These are phyloP conservation scores for Sugiyamaella neomexicana DNA, from an alignment of 1,139 yeast genomes.

Conservation along the genomic window DNA sequence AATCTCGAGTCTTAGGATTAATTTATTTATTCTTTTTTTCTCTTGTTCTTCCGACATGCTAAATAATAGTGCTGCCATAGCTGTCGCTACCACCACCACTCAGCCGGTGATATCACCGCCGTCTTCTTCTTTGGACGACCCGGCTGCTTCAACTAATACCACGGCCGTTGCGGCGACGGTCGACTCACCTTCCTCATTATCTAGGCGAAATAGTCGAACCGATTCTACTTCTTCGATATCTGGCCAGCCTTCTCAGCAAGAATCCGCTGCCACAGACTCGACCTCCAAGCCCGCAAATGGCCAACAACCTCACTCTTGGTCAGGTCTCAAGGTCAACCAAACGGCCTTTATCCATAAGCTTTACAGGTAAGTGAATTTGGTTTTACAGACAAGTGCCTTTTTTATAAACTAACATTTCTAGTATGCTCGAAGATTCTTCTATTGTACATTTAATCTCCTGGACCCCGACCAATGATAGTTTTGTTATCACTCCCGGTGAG, in stretches of 20 bases:
- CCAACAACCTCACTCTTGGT: constrained; percentile 18
- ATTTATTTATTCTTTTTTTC: too few species aligned
- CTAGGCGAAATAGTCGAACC: not conserved
- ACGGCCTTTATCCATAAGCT: constrained; percentile 63
- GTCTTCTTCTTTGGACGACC: not conserved
- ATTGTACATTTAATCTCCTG: constrained; percentile 69
- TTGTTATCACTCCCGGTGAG: constrained; percentile 45
- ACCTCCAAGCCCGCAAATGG: constrained; percentile 1
- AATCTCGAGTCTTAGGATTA: not conserved
- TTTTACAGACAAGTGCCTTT: not conserved
- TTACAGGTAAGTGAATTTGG: constrained; percentile 40
- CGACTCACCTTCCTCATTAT: not conserved
- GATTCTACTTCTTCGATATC: not conserved
- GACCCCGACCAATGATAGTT: constrained; percentile 58
- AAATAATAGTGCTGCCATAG: too few species aligned
- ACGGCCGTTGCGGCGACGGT: too few species aligned
- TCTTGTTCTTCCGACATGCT: not conserved
- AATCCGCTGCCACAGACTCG: not conserved
- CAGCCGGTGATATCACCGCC: not conserved
- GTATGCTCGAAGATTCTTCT: constrained; percentile 56
- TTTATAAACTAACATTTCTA: constrained; percentile 13
- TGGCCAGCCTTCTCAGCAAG: not conserved
- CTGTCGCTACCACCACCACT: not conserved
- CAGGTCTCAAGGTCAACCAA: constrained; percentile 37
- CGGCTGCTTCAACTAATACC: not conserved